Evolutionary conservation across 331 rosid species (phyloP).

Genomic region (Erythrophleum ivorense): DNA sequence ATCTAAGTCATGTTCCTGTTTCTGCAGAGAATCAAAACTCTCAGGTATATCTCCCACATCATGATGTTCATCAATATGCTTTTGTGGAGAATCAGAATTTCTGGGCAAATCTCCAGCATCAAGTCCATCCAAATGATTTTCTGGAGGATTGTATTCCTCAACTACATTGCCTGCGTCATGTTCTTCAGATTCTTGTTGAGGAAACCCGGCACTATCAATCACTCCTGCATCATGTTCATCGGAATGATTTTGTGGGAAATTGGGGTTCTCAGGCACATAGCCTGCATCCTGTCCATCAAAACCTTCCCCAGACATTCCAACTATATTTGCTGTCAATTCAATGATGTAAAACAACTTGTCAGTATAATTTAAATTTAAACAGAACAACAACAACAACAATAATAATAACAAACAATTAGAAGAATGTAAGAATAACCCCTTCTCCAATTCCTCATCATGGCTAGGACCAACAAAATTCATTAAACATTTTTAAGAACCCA

Average conservation of each 20-base stretch:
- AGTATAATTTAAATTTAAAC: slow-evolving; percentile 3
- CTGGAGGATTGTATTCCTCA: slow-evolving; percentile 40
- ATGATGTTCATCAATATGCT: slow-evolving; percentile 43
- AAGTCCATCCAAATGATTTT: slow-evolving; percentile 41
- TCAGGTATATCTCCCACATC: slow-evolving; percentile 42
- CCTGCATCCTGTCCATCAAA: slow-evolving; percentile 55
- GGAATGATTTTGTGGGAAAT: slow-evolving; percentile 43
- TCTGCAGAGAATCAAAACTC: slow-evolving; percentile 44
- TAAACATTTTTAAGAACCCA: slow-evolving; percentile 1
- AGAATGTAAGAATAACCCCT: background rate
- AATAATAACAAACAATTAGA: background rate
- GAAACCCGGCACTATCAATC: slow-evolving; percentile 46
- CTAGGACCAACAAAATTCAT: background rate
- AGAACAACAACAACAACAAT: background rate
- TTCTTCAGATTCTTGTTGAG: slow-evolving; percentile 47
- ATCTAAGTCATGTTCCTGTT: slow-evolving; percentile 34
- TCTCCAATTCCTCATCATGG: background rate
- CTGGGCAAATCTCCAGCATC: slow-evolving; percentile 40
- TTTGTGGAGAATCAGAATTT: slow-evolving; percentile 31
- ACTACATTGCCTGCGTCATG: slow-evolving; percentile 41
- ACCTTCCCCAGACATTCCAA: slow-evolving; percentile 53
- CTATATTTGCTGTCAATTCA: slow-evolving; percentile 16
- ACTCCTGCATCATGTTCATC: slow-evolving; percentile 49
- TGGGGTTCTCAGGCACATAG: slow-evolving; percentile 53
- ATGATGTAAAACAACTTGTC: slow-evolving; percentile 19